These are phyloP conservation scores for Trichoderma polysporum DNA, from an alignment of 2,329 filamentous ascomycete genomes.

Conservation along the genomic window DNA sequence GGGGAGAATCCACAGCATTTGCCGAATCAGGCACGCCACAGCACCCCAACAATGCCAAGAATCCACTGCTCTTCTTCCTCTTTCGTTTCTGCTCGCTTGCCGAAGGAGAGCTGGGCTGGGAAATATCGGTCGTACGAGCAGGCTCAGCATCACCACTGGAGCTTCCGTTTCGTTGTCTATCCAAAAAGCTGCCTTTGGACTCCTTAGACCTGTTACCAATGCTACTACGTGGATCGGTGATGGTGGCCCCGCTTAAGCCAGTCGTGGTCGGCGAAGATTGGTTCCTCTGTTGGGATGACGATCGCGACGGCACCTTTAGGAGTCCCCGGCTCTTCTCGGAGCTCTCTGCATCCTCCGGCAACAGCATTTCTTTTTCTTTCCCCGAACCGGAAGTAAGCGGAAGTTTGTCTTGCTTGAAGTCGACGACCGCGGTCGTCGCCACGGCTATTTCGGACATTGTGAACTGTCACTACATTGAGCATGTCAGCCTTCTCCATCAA, in stretches of 20 bases:
- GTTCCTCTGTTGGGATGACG: slow-evolving; percentile 58
- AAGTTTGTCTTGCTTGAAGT: slow-evolving; percentile 38
- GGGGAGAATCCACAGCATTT: slow-evolving; percentile 52
- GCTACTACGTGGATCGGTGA: slow-evolving; percentile 60
- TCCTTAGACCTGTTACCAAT: slow-evolving; percentile 65
- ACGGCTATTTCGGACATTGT: slow-evolving; percentile 37
- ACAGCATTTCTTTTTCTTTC: slow-evolving; percentile 44
- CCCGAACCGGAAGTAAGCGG: slow-evolving; percentile 40
- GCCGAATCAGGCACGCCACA: slow-evolving; percentile 63
- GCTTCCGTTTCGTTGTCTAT: slow-evolving; percentile 64
- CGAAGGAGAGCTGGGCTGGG: slow-evolving; percentile 53
- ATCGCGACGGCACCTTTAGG: slow-evolving; percentile 60
- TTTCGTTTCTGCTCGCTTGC: slow-evolving; percentile 52
- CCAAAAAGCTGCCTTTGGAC: slow-evolving; percentile 63
- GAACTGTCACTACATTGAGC: slow-evolving; percentile 9
- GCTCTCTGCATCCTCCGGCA: slow-evolving; percentile 43
- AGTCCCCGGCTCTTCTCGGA: slow-evolving; percentile 53
- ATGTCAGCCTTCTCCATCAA: slow-evolving; percentile 4
- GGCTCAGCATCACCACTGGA: slow-evolving; percentile 55
- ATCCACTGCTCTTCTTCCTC: slow-evolving; percentile 56
- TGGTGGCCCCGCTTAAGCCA: slow-evolving; percentile 59
- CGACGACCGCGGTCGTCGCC: slow-evolving; percentile 29
- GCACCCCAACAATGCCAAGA: slow-evolving; percentile 64
- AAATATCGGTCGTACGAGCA: slow-evolving; percentile 48
- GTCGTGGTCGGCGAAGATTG: slow-evolving; percentile 60